Conservation (phyloP, 2,329 filamentous ascomycete genomes). For the Exophiala sp. region DNA sequence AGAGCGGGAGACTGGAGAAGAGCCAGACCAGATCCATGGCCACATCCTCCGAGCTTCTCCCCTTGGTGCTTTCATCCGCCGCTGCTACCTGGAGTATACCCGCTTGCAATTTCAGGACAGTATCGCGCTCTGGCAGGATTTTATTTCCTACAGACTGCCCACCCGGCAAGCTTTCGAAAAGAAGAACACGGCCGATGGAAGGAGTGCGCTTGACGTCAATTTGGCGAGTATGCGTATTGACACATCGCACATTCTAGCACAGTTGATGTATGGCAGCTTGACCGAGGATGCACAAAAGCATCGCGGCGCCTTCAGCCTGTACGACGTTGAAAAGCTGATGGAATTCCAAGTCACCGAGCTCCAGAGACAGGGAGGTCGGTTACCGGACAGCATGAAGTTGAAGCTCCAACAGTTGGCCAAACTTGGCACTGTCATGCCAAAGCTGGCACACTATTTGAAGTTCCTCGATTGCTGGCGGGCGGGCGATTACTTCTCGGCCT, state of each 20-base stretch:
- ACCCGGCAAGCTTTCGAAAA: constrained; percentile 59
- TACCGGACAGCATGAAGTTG: constrained; percentile 67
- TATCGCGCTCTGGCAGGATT: constrained; percentile 71
- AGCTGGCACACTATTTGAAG: constrained; percentile 39
- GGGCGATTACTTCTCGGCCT: constrained; percentile 82
- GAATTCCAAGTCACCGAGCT: constrained; percentile 85
- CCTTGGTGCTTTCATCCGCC: constrained; percentile 72
- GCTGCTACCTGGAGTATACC: constrained; percentile 71
- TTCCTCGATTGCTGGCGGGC: constrained; percentile 90
- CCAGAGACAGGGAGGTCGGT: constrained; percentile 73
- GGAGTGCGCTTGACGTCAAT: constrained; percentile 56
- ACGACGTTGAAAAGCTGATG: constrained; percentile 73
- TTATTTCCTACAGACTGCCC: constrained; percentile 72
- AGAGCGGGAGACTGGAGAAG: constrained; percentile 50
- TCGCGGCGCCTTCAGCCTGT: constrained; percentile 52
- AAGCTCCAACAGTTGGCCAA: constrained; percentile 63
- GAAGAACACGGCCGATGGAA: constrained; percentile 44
- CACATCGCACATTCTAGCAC: constrained; percentile 44
- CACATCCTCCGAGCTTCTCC: constrained; percentile 67
- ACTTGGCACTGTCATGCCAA: constrained; percentile 22
- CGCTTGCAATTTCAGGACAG: constrained; percentile 74
- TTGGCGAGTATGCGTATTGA: constrained; percentile 54
- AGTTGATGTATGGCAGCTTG: constrained; percentile 48
- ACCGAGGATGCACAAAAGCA: constrained; percentile 30
- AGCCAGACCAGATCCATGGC: constrained; percentile 38